Percentiles rank a stretch among this genome's conserved stretches.
Evolutionary conservation across 108 stramenopile species (phyloP).

Genomic region (Cyclotella cryptica): DNA sequence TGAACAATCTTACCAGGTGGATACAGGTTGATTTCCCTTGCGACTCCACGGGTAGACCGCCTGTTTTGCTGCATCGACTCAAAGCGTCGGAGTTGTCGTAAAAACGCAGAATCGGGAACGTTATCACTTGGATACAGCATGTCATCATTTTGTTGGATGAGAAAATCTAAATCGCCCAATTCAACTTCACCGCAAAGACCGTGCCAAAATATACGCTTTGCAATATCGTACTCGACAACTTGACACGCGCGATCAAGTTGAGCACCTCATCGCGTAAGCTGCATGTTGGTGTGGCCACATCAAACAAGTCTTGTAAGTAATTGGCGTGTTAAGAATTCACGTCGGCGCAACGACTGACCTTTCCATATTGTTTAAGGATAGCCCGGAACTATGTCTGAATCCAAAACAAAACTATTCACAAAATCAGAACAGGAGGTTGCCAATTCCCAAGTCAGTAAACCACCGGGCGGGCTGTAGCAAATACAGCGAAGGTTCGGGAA

Average conservation of each 20-base stretch:
- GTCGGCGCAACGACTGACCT: conserved; percentile 22
- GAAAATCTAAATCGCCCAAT: conserved; percentile 55
- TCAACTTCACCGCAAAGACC: conserved; percentile 51
- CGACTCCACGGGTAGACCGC: conserved; percentile 62
- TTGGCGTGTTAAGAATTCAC: not conserved
- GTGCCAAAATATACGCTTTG: conserved; percentile 52
- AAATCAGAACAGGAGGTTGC: conserved; percentile 73
- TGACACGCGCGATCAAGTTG: conserved; percentile 80
- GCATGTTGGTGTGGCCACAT: not conserved
- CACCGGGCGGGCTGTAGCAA: conserved; percentile 92
- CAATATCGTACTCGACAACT: conserved; percentile 84
- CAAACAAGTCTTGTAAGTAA: not conserved
- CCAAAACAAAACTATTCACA: conserved; percentile 82
- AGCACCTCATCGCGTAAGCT: conserved; percentile 84
- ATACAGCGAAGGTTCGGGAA: conserved; percentile 81
- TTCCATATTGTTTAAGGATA: conserved; percentile 81
- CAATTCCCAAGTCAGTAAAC: conserved; percentile 83
- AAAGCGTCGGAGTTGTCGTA: conserved; percentile 73
- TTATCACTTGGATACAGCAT: conserved; percentile 57
- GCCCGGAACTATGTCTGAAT: conserved; percentile 92
- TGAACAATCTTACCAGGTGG: conserved; percentile 89
- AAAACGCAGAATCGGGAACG: conserved; percentile 73
- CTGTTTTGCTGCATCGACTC: conserved; percentile 68
- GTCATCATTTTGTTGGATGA: conserved; percentile 60
- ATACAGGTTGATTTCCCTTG: conserved; percentile 59